Evolutionary conservation across 306 rosid genomes (phyloP).

Genomic region (Castanea mollissima): DNA sequence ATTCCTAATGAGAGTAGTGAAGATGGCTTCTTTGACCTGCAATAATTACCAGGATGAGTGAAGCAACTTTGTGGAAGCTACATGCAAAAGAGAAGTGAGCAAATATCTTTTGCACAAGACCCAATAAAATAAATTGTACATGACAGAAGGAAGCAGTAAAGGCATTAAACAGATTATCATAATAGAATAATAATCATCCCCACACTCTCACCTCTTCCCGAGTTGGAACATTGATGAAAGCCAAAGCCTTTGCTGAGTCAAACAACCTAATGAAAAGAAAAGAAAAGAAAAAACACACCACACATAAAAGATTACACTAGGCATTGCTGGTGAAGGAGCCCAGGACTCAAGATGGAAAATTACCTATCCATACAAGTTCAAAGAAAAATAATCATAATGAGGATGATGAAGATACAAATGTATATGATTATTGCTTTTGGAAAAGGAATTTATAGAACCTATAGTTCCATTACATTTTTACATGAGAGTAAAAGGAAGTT

Average conservation of each 20-base stretch:
- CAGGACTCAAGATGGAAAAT: not conserved
- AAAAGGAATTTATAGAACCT: not conserved
- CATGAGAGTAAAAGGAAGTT: not conserved
- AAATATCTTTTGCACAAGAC: constrained; percentile 6
- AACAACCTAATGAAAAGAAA: constrained; percentile 51
- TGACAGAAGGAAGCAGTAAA: not conserved
- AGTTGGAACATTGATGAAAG: constrained; percentile 69
- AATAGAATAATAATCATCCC: not conserved
- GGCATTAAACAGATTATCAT: constrained; percentile 4
- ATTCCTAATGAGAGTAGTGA: constrained; percentile 67
- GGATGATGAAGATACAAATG: not conserved
- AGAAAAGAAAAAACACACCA: not conserved
- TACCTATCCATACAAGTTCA: not conserved
- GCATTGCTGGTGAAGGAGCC: constrained; percentile 12
- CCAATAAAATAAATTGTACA: constrained; percentile 4
- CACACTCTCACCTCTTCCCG: constrained; percentile 56
- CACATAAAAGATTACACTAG: constrained; percentile 1
- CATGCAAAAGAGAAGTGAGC: not conserved
- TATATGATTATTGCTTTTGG: not conserved
- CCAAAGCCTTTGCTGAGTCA: constrained; percentile 91
- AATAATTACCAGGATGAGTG: constrained; percentile 13
- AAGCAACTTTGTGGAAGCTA: constrained; percentile 4
- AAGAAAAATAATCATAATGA: not conserved
- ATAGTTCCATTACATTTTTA: not conserved
- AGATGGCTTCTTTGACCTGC: constrained; percentile 82